Base-by-base conservation (phyloP, 495 filamentous ascomycete species). In the Glutinoglossum americanum region DNA sequence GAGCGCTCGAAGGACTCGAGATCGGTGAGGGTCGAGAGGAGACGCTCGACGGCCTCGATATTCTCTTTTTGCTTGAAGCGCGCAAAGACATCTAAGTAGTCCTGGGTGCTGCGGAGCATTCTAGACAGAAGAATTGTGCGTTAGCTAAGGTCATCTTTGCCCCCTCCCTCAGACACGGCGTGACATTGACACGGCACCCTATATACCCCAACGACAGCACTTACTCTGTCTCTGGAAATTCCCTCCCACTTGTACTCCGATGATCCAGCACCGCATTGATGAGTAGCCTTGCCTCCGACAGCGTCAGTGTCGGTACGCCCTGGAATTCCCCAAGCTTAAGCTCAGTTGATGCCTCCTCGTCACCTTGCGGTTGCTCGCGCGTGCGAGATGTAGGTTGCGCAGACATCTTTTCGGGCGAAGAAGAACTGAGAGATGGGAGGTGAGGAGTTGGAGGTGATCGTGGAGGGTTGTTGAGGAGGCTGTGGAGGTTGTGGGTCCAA, bases 61-160 rank as follows among this genome's bases (percentile, higher is more conserved):
- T 87, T 90, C 70, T 96, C 87, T 66, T 86, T 86, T 60, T 88
- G 80, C 73, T 94, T 93, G 75, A 96, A 96, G 15, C 89, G 84
- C 11, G 89, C 84, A 72, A 97, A 97, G 23, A 84, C 79, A 61
- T 94, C 87, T 0, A 97, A 77, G 69, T 97, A 97, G 60, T 90
- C 83, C 54, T 85, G 73, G 1, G 90, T 97, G 65, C 93, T 89
- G 49, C 76, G 80, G 60, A 96, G 77, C 30, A 75, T 76, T 59
- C 76, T 80, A 61, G 17, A 62, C 35, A 55, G 37, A 2, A 21
- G n/a, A 1, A 27, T n/a, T n/a, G 55, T 21, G 21, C 17, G 55
- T 57, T 15, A 57, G 55, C 51, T 30, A 19, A 10, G 17, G 17
- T 45, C 13, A 8, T 13, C 32, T 15, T 17, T 15, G 3, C 13